These are phyloP conservation scores for Syzygium aromaticum DNA, from an alignment of 345 rosid genomes.

Conservation along the genomic window DNA sequence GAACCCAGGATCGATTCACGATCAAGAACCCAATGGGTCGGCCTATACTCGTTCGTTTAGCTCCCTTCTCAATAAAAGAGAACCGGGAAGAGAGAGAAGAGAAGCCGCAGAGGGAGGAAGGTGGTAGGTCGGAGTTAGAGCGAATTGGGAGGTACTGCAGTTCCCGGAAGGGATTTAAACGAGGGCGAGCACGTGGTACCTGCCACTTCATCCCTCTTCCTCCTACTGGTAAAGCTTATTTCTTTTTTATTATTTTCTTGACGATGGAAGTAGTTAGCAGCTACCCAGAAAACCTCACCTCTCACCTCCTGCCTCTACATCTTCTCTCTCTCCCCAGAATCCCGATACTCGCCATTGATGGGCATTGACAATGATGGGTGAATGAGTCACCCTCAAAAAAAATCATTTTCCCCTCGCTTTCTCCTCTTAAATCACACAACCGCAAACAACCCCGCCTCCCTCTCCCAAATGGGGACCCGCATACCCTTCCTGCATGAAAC, in stretches of 20 bases:
- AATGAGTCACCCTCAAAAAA: not conserved
- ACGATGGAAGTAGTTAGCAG: constrained; percentile 3
- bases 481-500: not conserved
- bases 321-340: not conserved
- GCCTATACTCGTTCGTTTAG: not conserved
- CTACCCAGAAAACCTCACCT: not conserved
- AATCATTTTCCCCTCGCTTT: not conserved
- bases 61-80: not conserved
- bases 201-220: not conserved
- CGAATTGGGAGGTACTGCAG: not conserved
- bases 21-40: not conserved
- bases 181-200: not conserved
- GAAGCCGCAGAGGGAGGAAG: not conserved
- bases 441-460: not conserved
- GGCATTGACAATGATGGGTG: not conserved
- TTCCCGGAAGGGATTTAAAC: not conserved
- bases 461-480: not conserved
- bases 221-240: not conserved
- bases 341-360: not conserved
- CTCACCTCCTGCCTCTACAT: not conserved
- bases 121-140: not conserved
- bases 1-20: not conserved
- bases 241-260: accelerated
- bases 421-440: not conserved
- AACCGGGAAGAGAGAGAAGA: not conserved